These are phyloP conservation scores for Conringia planisiliqua DNA, from an alignment of 345 rosid species.

Conservation along the genomic window DNA sequence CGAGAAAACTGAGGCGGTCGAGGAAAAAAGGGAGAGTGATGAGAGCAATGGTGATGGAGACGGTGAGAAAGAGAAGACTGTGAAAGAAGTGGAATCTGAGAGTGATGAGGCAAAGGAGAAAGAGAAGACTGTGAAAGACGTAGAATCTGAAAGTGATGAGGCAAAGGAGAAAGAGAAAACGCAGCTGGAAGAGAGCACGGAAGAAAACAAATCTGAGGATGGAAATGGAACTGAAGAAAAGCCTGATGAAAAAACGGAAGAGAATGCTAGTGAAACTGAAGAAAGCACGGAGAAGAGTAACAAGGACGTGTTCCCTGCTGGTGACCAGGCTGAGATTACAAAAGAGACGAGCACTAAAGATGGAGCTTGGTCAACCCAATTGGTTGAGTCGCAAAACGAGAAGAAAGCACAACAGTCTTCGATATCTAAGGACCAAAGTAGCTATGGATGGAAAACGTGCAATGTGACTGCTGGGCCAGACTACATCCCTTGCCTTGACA, in stretches of 20 bases:
- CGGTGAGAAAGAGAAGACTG: conserved; percentile 28
- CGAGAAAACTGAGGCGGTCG: conserved; percentile 32
- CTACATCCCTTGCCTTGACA: conserved; percentile 96
- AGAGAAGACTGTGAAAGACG: conserved; percentile 23
- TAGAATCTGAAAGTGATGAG: conserved; percentile 26
- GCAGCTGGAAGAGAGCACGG: conserved; percentile 36
- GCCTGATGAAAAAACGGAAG: conserved; percentile 23
- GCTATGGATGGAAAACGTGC: conserved; percentile 69
- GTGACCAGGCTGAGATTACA: conserved; percentile 54
- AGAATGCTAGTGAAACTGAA: conserved; percentile 24
- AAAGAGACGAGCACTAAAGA: conserved; percentile 49
- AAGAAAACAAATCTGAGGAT: conserved; percentile 32
- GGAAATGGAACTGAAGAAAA: conserved; percentile 16
- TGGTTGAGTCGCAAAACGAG: conserved; percentile 75
- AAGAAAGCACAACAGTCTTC: conserved; percentile 50
- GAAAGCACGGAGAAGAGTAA: conserved; percentile 33
- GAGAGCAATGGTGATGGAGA: conserved; percentile 32
- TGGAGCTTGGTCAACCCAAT: conserved; percentile 69
- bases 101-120: conserved; percentile 30
- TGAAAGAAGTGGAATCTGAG: conserved; percentile 24
- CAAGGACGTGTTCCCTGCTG: conserved; percentile 39
- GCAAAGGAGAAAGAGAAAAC: conserved; percentile 35
- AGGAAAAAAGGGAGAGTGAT: conserved; percentile 31
- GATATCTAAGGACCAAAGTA: conserved; percentile 28
- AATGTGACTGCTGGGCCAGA: conserved; percentile 87